A percentile compares a stretch with the other conserved stretches of the same genome.
Evolutionary conservation across 805 yeast species (phyloP).

Genomic region (Ogataea populi-albae): DNA sequence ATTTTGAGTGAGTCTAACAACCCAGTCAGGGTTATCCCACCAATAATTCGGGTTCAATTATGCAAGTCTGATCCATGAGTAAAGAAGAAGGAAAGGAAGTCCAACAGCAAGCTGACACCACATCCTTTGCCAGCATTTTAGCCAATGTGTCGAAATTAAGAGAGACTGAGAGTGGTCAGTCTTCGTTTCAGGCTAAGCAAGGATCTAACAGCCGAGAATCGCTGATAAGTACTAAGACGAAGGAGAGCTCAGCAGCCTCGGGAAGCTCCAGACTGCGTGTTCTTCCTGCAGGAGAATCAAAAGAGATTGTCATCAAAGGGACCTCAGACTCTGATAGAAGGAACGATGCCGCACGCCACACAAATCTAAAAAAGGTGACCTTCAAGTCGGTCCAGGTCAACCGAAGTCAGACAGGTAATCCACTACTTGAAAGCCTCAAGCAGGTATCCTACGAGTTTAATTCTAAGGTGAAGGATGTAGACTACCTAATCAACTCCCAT

Average conservation of each 20-base stretch:
- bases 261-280: constrained; percentile 3
- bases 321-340: constrained; percentile 14
- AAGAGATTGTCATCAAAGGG: constrained; percentile 17
- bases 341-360: constrained; percentile 16
- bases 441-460: constrained; percentile 54
- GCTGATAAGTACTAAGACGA: background rate
- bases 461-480: constrained; percentile 48
- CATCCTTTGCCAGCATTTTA: constrained; percentile 67
- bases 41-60: background rate
- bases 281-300: constrained; percentile 5
- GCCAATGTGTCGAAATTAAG: constrained; percentile 67
- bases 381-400: constrained; percentile 50
- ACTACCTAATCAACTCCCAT: constrained; percentile 60
- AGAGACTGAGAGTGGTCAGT: constrained; percentile 33
- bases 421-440: constrained; percentile 54
- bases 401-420: constrained; percentile 70
- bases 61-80: background rate
- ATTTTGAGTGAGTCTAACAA: background rate
- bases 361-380: constrained; percentile 20
- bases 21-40: background rate
- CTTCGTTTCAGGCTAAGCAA: background rate
- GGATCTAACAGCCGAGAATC: background rate
- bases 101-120: constrained; percentile 31
- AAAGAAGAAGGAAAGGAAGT: constrained; percentile 1
- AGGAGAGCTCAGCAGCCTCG: background rate